phyloP scores from a whole-genome alignment of 768 basidiomycete genomes.

The Candolleomyces aberdarensis region DNA sequence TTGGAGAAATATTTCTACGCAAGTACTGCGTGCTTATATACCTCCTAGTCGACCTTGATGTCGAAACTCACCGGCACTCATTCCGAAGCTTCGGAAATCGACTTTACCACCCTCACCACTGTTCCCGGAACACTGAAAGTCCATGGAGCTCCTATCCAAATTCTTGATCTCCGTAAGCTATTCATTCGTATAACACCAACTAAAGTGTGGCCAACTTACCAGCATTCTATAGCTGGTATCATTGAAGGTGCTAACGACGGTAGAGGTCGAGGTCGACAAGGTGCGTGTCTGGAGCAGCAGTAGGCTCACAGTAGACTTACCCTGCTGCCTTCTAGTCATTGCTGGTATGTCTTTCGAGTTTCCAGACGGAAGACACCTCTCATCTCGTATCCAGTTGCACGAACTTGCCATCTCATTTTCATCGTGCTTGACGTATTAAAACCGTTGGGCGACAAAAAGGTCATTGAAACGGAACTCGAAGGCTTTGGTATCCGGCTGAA shows the following conservation, averaged over 20 bases:
- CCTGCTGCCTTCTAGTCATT: slow-evolving; percentile 47
- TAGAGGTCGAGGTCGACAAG: slow-evolving; percentile 93
- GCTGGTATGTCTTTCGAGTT: slow-evolving; percentile 54
- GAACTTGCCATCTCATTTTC: slow-evolving; percentile 98
- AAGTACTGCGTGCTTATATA: slow-evolving; percentile 1
- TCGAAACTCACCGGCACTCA: slow-evolving; percentile 95
- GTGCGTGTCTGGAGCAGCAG: slow-evolving; percentile 33
- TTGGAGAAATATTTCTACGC: slow-evolving; percentile 19
- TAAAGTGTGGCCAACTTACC: not conserved
- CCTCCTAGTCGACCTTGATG: slow-evolving; percentile 81
- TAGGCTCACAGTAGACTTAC: not conserved
- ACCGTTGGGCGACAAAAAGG: slow-evolving; percentile 91
- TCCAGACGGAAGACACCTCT: slow-evolving; percentile 3
- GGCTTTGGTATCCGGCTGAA: slow-evolving; percentile 98
- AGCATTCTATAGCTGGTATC: slow-evolving; percentile 69
- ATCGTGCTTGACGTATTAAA: slow-evolving; percentile 98
- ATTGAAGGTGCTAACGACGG: slow-evolving; percentile 98
- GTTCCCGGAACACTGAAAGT: slow-evolving; percentile 94
- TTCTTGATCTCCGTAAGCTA: slow-evolving; percentile 80
- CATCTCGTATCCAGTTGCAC: slow-evolving; percentile 62
- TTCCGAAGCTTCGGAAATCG: slow-evolving; percentile 93
- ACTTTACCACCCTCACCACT: slow-evolving; percentile 95
- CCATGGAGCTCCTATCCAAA: slow-evolving; percentile 95
- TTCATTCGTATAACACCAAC: not conserved
- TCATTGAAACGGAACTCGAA: slow-evolving; percentile 92